These are phyloP conservation scores for Fusarium buharicum DNA, from an alignment of 2,329 filamentous ascomycete genomes.

Conservation along the genomic window DNA sequence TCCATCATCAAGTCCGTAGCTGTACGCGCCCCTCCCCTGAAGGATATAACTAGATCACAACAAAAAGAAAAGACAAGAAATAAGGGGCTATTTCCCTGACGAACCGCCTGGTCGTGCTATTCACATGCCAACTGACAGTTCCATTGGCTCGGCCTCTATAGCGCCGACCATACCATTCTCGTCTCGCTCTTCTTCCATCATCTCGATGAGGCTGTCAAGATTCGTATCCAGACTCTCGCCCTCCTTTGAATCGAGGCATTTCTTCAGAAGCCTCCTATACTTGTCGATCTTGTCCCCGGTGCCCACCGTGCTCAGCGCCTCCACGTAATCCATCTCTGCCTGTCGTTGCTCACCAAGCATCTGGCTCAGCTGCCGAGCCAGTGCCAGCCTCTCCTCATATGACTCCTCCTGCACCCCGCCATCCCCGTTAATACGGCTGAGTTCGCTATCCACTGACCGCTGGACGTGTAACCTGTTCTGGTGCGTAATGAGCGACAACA, in stretches of 20 bases:
- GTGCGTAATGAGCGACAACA: constrained; percentile 61
- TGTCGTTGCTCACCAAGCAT: constrained; percentile 69
- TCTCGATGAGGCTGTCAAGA: constrained; percentile 68
- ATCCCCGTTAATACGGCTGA: constrained; percentile 63
- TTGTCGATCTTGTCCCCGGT: constrained; percentile 78
- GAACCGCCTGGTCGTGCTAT: constrained; percentile 18
- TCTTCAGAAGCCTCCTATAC: constrained; percentile 75
- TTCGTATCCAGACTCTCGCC: constrained; percentile 74
- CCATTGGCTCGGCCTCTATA: constrained; percentile 48
- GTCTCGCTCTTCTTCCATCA: constrained; percentile 71
- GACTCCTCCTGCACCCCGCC: constrained; percentile 54
- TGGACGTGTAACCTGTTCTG: constrained; percentile 65
- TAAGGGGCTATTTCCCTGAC: constrained; percentile 4
- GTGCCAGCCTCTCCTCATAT: constrained; percentile 64
- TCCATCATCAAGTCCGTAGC: constrained; percentile 11
- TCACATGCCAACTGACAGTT: constrained; percentile 43
- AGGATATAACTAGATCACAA: constrained; percentile 36
- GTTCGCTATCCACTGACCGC: constrained; percentile 61
- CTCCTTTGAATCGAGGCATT: constrained; percentile 74
- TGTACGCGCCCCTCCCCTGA: constrained; percentile 18
- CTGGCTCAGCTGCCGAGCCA: constrained; percentile 67
- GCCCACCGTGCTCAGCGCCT: constrained; percentile 74
- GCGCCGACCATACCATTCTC: constrained; percentile 52
- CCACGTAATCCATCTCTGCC: constrained; percentile 74
- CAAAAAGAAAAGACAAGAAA: constrained; percentile 1